Percentiles rank a stretch among this genome's conserved stretches.
Evolutionary conservation across 1,284 basidiomycete genomes (phyloP).

Genomic region (Sutorius eximius): DNA sequence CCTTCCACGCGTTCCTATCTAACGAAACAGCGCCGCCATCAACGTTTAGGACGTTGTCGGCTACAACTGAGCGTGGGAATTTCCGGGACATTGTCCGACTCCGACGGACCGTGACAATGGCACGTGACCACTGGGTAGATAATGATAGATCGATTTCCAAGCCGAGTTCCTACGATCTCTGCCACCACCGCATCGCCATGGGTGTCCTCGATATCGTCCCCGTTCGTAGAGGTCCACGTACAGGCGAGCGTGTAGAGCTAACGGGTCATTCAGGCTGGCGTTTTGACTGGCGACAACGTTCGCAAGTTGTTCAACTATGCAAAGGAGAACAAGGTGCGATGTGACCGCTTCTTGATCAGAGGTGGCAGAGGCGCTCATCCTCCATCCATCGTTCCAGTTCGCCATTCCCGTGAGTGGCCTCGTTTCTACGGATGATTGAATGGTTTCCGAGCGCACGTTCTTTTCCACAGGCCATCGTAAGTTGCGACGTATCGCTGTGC

Average conservation of each 20-base stretch:
- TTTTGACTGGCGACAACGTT: slow-evolving; percentile 71
- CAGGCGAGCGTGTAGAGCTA: slow-evolving; percentile 9
- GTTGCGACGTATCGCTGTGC: slow-evolving; percentile 28
- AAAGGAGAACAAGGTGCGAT: slow-evolving; percentile 59
- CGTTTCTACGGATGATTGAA: not conserved
- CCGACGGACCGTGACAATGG: not conserved
- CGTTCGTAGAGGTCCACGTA: slow-evolving; percentile 38
- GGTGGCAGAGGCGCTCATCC: not conserved
- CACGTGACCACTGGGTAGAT: slow-evolving; percentile 20
- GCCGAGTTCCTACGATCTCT: slow-evolving; percentile 5
- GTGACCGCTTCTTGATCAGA: not conserved
- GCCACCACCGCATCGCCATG: slow-evolving; percentile 34
- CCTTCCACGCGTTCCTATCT: no score
- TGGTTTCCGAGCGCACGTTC: not conserved
- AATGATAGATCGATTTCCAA: slow-evolving; percentile 6
- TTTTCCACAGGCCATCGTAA: slow-evolving; percentile 55
- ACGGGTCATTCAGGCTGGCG: slow-evolving; percentile 55
- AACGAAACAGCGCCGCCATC: no score
- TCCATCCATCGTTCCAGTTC: slow-evolving; percentile 44
- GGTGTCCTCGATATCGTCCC: slow-evolving; percentile 61
- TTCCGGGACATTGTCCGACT: no score
- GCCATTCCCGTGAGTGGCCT: slow-evolving; percentile 61
- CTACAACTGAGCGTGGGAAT: no score
- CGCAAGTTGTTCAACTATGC: slow-evolving; percentile 77
- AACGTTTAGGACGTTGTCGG: no score